These are phyloP conservation scores for Malassezia brasiliensis DNA, from an alignment of 1,284 basidiomycete genomes.

Conservation along the genomic window DNA sequence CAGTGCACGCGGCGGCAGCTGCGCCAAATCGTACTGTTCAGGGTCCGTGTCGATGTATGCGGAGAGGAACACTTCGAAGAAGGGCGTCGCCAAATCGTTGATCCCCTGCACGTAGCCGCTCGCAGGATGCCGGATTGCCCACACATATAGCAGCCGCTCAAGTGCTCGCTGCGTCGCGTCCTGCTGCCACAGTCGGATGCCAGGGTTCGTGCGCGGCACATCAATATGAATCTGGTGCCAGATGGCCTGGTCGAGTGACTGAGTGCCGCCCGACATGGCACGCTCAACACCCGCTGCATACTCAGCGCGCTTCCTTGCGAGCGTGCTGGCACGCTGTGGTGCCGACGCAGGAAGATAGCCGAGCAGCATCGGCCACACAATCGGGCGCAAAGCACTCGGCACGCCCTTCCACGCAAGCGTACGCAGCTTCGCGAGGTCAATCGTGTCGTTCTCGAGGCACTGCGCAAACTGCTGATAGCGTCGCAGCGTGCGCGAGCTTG, in stretches of 20 bases:
- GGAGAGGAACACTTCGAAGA: slow-evolving; percentile 45
- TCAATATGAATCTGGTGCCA: slow-evolving; percentile 48
- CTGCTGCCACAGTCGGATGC: slow-evolving; percentile 44
- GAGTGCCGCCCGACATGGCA: slow-evolving; percentile 66
- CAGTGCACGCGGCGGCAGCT: slow-evolving; percentile 31
- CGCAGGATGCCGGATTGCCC: slow-evolving; percentile 46
- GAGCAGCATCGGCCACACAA: slow-evolving; percentile 88
- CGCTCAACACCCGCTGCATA: slow-evolving; percentile 79
- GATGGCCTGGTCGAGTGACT: slow-evolving; percentile 35
- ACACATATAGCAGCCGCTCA: slow-evolving; percentile 46
- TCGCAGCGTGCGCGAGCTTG: slow-evolving; percentile 24
- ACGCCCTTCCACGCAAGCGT: slow-evolving; percentile 94
- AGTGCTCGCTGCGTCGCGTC: slow-evolving; percentile 41
- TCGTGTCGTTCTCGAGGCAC: slow-evolving; percentile 34
- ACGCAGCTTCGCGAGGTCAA: slow-evolving; percentile 59
- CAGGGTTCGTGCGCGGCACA: slow-evolving; percentile 46
- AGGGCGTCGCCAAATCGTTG: slow-evolving; percentile 48
- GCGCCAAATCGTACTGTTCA: slow-evolving; percentile 37
- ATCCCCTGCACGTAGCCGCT: slow-evolving; percentile 48
- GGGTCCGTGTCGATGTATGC: slow-evolving; percentile 41
- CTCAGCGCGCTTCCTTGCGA: slow-evolving; percentile 81
- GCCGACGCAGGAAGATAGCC: slow-evolving; percentile 74
- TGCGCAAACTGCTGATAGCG: slow-evolving; percentile 28
- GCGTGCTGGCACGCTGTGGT: slow-evolving; percentile 64
- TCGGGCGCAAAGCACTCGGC: slow-evolving; percentile 72